Base-by-base conservation (phyloP, 2,329 filamentous ascomycete genomes). In the Beauveria sp. region DNA sequence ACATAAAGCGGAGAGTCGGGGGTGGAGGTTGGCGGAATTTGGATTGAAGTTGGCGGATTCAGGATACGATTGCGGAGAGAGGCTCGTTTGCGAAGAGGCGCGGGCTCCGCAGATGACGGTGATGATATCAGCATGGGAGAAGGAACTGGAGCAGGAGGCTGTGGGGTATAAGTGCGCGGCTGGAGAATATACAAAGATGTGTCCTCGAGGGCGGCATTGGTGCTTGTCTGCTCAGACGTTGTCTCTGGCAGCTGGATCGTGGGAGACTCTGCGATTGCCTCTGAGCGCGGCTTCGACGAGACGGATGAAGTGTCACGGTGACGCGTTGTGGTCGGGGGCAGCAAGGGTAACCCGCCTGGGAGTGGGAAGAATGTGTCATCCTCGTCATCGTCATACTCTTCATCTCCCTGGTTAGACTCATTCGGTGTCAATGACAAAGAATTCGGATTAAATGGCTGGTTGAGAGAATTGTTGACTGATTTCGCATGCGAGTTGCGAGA, bases 161-260 rank as follows among this genome's bases (percentile, higher is more conserved):
- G 74, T 0, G 83, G 83, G 0, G 81, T 84, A 65, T 85, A 85
- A 0, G 81, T 84, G 40, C 78, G 75, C 14, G 83, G 83, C 64
- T 85, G 82, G 5, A 86, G 72, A 24, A 85, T 74, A 62, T 78
- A 84, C 1, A 84, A 66, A 0, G 75, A 70, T 10, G 75, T 74
- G 44, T 81, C 75, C 43, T 53, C 54, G 7, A 48, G 40, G 10
- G 47, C n/a, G 8, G 44, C 12, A 28, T 20, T 44, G 37, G 47
- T 52, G 22, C 43, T 16, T 12, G 14, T 28, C 30, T 4, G 44
- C 3, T 56, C 53, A 10, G 26, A 22, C 18, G 46, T 20, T 18
- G 50, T 28, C 18, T 61, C 50, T 18, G 22, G 30, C 26, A 16
- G 18, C 6, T 34, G 40, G 14, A 54, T 60, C 3, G 41, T 53